Evolutionary conservation across 768 basidiomycete species (phyloP), one percentile per base, ranked within the genome.

Genomic region (Suillus luteus): DNA sequence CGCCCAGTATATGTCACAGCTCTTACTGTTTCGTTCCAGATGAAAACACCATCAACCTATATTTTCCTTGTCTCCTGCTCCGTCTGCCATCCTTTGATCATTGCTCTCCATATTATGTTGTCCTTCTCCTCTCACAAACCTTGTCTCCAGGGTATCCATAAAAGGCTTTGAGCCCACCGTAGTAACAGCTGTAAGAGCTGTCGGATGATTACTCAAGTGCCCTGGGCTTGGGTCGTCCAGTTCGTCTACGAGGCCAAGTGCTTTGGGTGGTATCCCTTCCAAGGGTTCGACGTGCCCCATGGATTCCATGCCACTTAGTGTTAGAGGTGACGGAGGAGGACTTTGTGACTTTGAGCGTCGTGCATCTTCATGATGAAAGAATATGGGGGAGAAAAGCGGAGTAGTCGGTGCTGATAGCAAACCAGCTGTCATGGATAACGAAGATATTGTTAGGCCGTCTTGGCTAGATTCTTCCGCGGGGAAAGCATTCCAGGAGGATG

Each of bases 361-460:
- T 22, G 91, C 89, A 73, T 93, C 92, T 58, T 89, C 86, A 70
- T 94, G 92, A 31, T 93, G 78, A 82, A 95, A 95, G 7, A 93
- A 86, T 64, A 95, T 94, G 5, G 93, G 93, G 3, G 91, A 92
- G 76, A 94, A 95, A 60, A 95, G 79, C 4, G 93, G 93, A 12
- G 93, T 95, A 54, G 85, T 80, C 1, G 93, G 91, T 48, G 81
- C 81, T 35, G 86, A 85, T 62, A 83, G 82, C 14, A 82, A 75
- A 14, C 81, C 78, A 17, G 81, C 76, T 46, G 81, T 79, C 24
- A 83, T 75, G 19, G 82, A 74, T 52, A 84, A 77, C 62, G 73
- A 59, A 48, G 66, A 65, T 38, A 69, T 65, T 12, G 66, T 67
- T 58, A 69, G 54, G 27, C 79, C 64, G 69, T 81, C 69, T 41